Conservation (phyloP, 768 basidiomycete species). For the Leccinum disarticulatum region DNA sequence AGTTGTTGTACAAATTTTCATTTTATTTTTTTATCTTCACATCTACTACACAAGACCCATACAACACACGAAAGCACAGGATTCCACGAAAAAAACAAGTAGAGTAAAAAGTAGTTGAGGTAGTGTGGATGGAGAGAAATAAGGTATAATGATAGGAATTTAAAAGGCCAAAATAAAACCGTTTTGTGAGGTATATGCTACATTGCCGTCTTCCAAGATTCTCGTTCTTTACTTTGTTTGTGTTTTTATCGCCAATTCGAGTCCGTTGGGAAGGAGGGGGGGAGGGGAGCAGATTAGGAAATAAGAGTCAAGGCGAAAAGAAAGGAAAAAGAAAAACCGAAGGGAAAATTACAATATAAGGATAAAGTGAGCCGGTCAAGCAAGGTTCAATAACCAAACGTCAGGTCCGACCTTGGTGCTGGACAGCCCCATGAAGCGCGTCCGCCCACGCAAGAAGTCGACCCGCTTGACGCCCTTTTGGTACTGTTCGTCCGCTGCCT, state of each 20-base stretch:
- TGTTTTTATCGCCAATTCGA: slow-evolving; percentile 14
- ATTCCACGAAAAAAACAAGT: background rate
- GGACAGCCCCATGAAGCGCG: slow-evolving; percentile 48
- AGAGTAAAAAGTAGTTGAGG: background rate
- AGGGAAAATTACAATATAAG: slow-evolving; percentile 27
- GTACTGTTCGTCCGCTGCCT: slow-evolving; percentile 39
- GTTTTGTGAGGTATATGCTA: slow-evolving; percentile 19
- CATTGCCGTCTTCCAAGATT: slow-evolving; percentile 17
- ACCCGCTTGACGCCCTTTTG: slow-evolving; percentile 51
- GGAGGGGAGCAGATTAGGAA: background rate
- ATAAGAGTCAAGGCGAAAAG: slow-evolving; percentile 1
- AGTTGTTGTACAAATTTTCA: slow-evolving; percentile 8
- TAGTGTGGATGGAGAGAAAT: no score
- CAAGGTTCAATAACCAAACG: slow-evolving; percentile 35
- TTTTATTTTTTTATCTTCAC: slow-evolving; percentile 4
- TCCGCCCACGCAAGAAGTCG: slow-evolving; percentile 49
- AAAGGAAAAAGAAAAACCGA: slow-evolving; percentile 18
- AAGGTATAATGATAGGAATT: slow-evolving; percentile 28
- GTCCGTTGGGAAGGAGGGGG: background rate
- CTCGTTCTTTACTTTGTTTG: slow-evolving; percentile 10
- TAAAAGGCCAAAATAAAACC: slow-evolving; percentile 8
- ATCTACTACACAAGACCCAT: slow-evolving; percentile 18
- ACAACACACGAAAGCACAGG: background rate
- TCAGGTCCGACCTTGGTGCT: slow-evolving; percentile 38
- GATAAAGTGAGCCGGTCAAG: slow-evolving; percentile 21